These are phyloP conservation scores for Talaromyces sp. DNA, from an alignment of 2,329 filamentous ascomycete species.

Conservation along the genomic window DNA sequence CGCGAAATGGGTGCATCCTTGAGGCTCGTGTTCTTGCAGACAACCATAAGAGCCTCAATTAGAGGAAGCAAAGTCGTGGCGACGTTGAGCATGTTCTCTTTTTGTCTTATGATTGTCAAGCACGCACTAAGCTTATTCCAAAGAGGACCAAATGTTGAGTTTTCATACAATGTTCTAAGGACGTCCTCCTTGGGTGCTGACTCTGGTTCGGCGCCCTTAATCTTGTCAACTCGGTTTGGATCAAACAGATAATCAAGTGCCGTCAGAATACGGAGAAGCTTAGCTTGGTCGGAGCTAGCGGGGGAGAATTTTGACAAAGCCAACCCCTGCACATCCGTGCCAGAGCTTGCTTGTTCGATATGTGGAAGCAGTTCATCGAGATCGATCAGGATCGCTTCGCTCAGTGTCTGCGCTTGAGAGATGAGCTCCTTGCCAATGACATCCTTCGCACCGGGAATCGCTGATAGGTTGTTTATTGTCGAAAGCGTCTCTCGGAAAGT, in stretches of 20 bases:
- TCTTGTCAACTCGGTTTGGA: constrained; percentile 59
- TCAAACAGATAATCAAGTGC: constrained; percentile 95
- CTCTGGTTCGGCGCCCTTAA: constrained; percentile 50
- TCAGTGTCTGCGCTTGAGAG: constrained; percentile 76
- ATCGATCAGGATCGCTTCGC: constrained; percentile 76
- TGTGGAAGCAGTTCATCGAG: constrained; percentile 79
- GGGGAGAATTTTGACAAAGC: constrained; percentile 94
- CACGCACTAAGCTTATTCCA: constrained; percentile 92
- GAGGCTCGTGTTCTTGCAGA: constrained; percentile 93
- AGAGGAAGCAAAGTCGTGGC: constrained; percentile 90
- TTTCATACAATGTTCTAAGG: constrained; percentile 82
- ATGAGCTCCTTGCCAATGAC: constrained; percentile 92
- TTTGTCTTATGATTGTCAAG: constrained; percentile 78
- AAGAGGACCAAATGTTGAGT: constrained; percentile 79
- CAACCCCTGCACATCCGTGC: constrained; percentile 91
- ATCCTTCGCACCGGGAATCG: constrained; percentile 82
- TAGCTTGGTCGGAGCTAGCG: constrained; percentile 92
- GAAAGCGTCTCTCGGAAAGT: constrained; percentile 97
- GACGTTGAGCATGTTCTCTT: constrained; percentile 93
- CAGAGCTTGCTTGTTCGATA: constrained; percentile 78
- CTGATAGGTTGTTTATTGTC: constrained; percentile 96
- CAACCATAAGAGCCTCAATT: constrained; percentile 96
- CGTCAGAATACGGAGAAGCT: constrained; percentile 83
- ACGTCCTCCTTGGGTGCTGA: constrained; percentile 72
- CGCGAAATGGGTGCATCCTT: constrained; percentile 57